Conservation (phyloP, 2,329 filamentous ascomycete species). For the Lomentospora prolificans region DNA sequence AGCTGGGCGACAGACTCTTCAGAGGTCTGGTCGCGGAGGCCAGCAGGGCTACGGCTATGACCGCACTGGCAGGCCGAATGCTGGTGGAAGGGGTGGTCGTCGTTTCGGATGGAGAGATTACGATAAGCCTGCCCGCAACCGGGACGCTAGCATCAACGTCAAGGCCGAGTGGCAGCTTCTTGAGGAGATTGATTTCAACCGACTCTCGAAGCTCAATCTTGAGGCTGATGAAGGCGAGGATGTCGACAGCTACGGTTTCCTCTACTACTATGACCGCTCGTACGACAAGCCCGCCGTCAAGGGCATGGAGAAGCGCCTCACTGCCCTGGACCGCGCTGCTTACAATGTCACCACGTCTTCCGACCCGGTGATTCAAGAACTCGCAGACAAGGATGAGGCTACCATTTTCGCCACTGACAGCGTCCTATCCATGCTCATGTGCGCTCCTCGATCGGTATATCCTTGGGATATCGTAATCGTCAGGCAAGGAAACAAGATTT, state of each 20-base stretch:
- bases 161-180: constrained; percentile 91
- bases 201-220: constrained; percentile 88
- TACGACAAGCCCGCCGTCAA: constrained; percentile 93
- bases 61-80: constrained; percentile 58
- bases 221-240: constrained; percentile 94
- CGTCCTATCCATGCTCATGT: constrained; percentile 99
- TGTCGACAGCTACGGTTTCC: constrained; percentile 88
- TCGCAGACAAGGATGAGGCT: constrained; percentile 90
- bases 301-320: constrained; percentile 77
- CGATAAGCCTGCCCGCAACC: constrained; percentile 94
- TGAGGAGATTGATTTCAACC: constrained; percentile 98
- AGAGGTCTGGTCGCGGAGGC: constrained; percentile 60
- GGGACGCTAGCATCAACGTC: constrained; percentile 92
- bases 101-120: constrained; percentile 98
- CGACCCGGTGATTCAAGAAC: constrained; percentile 93
- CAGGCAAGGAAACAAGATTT: constrained; percentile 91
- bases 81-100: constrained; percentile 65
- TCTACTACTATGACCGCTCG: constrained; percentile 94
- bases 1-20: constrained; percentile 51
- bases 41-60: constrained; percentile 59
- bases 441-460: constrained; percentile 90
- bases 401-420: constrained; percentile 96
- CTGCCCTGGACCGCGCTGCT: constrained; percentile 81
- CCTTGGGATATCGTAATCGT: constrained; percentile 96
- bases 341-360: constrained; percentile 98